phyloP scores from a whole-genome alignment of 192 early-diverging fungal species.

The Podila epigama region DNA sequence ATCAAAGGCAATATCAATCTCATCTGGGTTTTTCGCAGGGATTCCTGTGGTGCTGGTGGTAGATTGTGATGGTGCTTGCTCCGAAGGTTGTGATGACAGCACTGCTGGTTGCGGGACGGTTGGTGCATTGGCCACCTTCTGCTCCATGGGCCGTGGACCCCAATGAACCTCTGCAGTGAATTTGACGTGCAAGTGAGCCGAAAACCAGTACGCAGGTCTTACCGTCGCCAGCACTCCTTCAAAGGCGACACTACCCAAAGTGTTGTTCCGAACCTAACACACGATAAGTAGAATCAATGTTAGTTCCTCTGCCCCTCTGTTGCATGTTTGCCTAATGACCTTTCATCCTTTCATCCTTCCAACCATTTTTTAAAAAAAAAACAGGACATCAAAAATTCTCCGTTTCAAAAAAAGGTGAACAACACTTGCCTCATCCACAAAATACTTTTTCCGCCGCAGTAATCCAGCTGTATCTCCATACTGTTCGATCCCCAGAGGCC shows the following conservation, averaged over 20 bases:
- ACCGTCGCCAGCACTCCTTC: constrained; percentile 77
- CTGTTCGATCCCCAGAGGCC: constrained; percentile 87
- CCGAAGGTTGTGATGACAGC: background rate
- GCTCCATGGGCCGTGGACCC: constrained; percentile 10
- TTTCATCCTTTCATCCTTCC: too few species aligned
- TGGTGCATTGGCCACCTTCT: background rate
- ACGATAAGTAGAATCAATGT: background rate
- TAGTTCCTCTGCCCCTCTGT: background rate
- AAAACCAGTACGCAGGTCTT: constrained; percentile 91
- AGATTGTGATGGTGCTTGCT: background rate
- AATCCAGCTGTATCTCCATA: constrained; percentile 75
- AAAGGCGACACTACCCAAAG: constrained; percentile 78
- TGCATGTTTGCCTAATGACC: too few species aligned
- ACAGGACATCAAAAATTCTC: background rate
- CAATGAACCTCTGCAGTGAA: constrained; percentile 76
- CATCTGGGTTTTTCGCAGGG: constrained; percentile 31
- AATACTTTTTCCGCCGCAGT: constrained; percentile 75
- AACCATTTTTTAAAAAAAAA: too few species aligned
- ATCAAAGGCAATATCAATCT: constrained; percentile 34
- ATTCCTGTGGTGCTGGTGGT: background rate
- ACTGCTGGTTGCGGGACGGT: background rate
- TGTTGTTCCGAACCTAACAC: constrained; percentile 67
- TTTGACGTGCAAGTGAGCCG: constrained; percentile 94
- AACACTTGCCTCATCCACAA: constrained; percentile 71
- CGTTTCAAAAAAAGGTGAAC: background rate